phyloP scores from a whole-genome alignment of 2,329 filamentous ascomycete species.

The Venturia aucupariae region DNA sequence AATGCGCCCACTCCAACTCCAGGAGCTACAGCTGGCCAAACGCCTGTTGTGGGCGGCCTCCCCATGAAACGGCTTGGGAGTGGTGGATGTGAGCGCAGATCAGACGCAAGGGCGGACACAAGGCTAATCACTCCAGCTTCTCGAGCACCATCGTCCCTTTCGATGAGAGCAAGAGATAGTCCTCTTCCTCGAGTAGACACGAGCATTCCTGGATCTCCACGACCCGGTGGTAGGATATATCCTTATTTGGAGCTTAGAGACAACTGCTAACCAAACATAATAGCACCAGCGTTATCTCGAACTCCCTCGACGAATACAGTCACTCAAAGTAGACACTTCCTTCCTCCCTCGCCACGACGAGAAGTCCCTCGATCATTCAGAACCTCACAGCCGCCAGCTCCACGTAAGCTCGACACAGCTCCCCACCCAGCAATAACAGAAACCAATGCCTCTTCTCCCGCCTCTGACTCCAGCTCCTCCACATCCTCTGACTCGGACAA shows the following conservation, averaged over 20 bases:
- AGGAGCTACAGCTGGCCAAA: constrained; percentile 27
- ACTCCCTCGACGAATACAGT: constrained; percentile 34
- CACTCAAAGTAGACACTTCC: constrained; percentile 18
- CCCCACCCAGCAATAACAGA: background rate
- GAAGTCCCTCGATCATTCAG: constrained; percentile 22
- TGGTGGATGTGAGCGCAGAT: constrained; percentile 28
- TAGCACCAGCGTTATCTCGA: constrained; percentile 31
- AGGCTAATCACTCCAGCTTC: constrained; percentile 20
- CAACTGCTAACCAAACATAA: background rate
- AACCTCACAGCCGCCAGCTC: constrained; percentile 20
- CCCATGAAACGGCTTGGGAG: constrained; percentile 46
- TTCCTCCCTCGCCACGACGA: constrained; percentile 18
- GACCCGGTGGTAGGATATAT: constrained; percentile 16
- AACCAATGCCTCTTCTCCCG: constrained; percentile 15
- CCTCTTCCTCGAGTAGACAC: constrained; percentile 41
- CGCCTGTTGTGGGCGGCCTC: constrained; percentile 23
- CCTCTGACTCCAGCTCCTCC: constrained; percentile 20
- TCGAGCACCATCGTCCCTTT: constrained; percentile 45
- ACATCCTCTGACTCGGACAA: constrained; percentile 26
- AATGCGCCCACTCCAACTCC: constrained; percentile 49
- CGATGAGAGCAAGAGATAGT: constrained; percentile 49
- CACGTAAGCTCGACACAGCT: constrained; percentile 16
- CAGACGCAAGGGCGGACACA: background rate
- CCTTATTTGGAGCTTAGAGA: background rate
- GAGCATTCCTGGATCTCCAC: constrained; percentile 33